These are phyloP conservation scores for Coemansia sp. DNA, from an alignment of 192 early-diverging fungal species.

Conservation along the genomic window DNA sequence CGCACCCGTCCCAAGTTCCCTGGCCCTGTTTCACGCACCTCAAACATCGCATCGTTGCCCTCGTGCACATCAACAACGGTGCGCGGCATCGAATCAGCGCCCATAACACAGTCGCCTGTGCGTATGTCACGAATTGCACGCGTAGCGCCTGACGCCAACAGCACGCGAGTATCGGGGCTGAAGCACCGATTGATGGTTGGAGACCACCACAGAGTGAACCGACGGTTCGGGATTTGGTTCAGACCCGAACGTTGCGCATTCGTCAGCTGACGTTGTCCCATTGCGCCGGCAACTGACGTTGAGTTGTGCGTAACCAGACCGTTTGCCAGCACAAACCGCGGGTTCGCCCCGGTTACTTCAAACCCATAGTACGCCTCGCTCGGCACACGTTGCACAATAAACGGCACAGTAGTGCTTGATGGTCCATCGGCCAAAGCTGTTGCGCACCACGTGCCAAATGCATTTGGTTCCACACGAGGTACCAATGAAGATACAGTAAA, in stretches of 20 bases:
- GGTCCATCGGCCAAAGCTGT: background rate
- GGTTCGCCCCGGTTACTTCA: slow-evolving; percentile 20
- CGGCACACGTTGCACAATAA: slow-evolving; percentile 20
- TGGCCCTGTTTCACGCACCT: background rate
- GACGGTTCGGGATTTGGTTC: slow-evolving; percentile 99
- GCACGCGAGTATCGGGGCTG: slow-evolving; percentile 55
- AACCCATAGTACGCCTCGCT: slow-evolving; percentile 38
- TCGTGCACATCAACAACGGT: slow-evolving; percentile 19
- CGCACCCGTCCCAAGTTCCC: background rate
- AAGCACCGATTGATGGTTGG: slow-evolving; percentile 90
- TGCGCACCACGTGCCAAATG: background rate
- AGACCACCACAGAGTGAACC: slow-evolving; percentile 99
- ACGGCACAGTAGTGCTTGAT: background rate
- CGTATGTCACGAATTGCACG: slow-evolving; percentile 19
- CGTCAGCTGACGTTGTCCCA: slow-evolving; percentile 97
- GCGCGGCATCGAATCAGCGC: slow-evolving; percentile 26
- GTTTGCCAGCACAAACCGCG: slow-evolving; percentile 56
- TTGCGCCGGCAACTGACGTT: slow-evolving; percentile 73
- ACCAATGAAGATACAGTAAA: background rate
- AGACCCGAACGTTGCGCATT: slow-evolving; percentile 97
- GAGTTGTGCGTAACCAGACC: slow-evolving; percentile 53
- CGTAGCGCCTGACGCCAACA: slow-evolving; percentile 53
- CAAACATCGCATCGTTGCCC: slow-evolving; percentile 28
- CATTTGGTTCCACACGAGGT: background rate
- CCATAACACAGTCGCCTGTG: slow-evolving; percentile 27